A percentile compares a stretch with the other conserved stretches of the same genome.
Conservation (phyloP, 208 protist species). For the Endotrypanum monterogeii region DNA sequence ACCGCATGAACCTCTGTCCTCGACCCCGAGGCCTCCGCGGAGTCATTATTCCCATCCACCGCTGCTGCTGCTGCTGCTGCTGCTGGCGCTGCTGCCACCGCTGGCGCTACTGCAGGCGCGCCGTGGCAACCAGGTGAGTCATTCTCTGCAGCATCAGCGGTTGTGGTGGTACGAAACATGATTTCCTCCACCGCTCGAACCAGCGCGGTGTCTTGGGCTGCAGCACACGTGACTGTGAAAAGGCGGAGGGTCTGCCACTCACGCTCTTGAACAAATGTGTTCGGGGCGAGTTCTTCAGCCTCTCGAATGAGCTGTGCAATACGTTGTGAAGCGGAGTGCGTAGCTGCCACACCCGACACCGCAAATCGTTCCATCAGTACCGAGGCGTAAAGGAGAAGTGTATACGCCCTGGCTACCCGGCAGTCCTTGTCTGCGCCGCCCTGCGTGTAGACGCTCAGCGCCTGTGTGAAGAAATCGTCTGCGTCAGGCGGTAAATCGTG, state of each 20-base stretch:
- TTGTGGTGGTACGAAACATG: constrained; percentile 21
- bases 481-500: constrained; percentile 47
- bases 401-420: constrained; percentile 30
- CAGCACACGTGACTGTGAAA: constrained; percentile 35
- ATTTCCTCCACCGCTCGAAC: constrained; percentile 38
- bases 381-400: constrained; percentile 47
- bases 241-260: constrained; percentile 74
- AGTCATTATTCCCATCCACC: not conserved
- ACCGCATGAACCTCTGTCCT: not conserved
- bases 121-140: no score
- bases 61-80: not conserved
- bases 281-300: constrained; percentile 28
- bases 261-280: constrained; percentile 7
- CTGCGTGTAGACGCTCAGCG: constrained; percentile 55
- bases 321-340: constrained; percentile 32
- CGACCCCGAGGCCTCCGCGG: not conserved
- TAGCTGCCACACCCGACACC: constrained; percentile 33
- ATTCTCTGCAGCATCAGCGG: no score
- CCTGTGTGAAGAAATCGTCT: constrained; percentile 46
- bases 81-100: not conserved
- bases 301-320: constrained; percentile 47
- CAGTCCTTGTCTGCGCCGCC: constrained; percentile 37
- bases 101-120: not conserved
- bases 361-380: constrained; percentile 40
- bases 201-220: constrained; percentile 27